Percentiles rank a stretch among this genome's conserved stretches.
These are phyloP conservation scores for Suillus cothurnatus DNA, from an alignment of 768 basidiomycete species.

Conservation along the genomic window DNA sequence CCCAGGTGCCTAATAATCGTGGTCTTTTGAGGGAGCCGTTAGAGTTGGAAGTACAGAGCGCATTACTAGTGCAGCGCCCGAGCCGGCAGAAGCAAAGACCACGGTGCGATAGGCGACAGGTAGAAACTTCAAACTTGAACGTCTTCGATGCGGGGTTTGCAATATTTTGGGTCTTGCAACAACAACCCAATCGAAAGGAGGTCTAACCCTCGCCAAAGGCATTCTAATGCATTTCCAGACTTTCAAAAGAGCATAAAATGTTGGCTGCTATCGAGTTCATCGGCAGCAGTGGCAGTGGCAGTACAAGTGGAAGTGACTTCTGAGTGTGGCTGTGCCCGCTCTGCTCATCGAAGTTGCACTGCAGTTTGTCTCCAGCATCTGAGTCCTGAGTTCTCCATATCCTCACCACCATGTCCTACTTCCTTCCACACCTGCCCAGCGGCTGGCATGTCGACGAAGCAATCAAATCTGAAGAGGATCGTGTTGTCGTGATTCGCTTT, in stretches of 20 bases:
- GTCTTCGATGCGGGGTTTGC: not conserved
- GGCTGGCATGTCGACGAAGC: constrained; percentile 99
- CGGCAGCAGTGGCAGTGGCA: too few species aligned
- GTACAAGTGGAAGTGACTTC: not conserved
- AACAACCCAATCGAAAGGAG: not conserved
- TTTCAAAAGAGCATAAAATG: too few species aligned
- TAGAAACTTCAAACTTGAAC: not conserved
- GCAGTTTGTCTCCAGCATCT: not conserved
- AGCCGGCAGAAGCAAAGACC: not conserved
- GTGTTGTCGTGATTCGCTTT: constrained; percentile 92
- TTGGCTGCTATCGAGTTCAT: too few species aligned
- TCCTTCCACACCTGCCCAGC: constrained; percentile 84
- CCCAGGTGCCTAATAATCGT: constrained; percentile 42
- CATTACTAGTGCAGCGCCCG: not conserved
- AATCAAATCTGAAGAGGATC: constrained; percentile 96
- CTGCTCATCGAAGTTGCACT: not conserved
- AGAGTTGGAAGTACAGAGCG: not conserved
- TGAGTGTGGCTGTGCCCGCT: not conserved
- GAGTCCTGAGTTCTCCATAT: not conserved
- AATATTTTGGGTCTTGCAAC: not conserved
- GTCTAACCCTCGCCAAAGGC: not conserved
- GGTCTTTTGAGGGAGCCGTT: too few species aligned
- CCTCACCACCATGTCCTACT: constrained; percentile 72
- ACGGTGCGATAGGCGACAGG: not conserved
- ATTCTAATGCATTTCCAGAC: not conserved